Base-by-base conservation (phyloP, 2,329 filamentous ascomycete genomes). In the Metarhizium guizhouense region DNA sequence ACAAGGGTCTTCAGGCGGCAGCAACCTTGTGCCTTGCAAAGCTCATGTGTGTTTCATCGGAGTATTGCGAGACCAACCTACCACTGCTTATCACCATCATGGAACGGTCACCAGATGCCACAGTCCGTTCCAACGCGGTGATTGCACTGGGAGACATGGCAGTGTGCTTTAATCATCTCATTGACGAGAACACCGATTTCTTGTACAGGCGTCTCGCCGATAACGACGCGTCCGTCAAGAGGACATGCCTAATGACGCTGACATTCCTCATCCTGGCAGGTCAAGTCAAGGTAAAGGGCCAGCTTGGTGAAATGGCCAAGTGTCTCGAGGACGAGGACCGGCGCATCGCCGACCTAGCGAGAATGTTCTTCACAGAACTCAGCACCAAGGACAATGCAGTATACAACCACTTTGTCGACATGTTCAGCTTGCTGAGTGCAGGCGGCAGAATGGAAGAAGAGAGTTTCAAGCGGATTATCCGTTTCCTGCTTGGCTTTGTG, bases 341-440 rank as follows among this genome's bases (percentile, higher is more conserved):
- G 72, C 84, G 89, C 59, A 96, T 97, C 60, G 89, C 92, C 0
- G 94, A 99, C 67, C 81, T 99, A 66, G 90, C 91, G 14, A 82
- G 90, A 57, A 97, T 97, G 93, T 99, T 99, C 82, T 99, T 99
- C 72, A 93, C 90, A 0, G 94, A 99, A 72, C 81, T 99, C 55
- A 91, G 92, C 59, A 96, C 91, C 63, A 99, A 99, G 76, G 94
- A 99, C 70, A 99, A 99, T 67, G 94, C 94, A 2, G 90, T 99
- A 2, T 99, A 99, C 72, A 99, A 99, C 70, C 93, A 99, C 74
- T 99, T 99, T 72, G 91, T 99, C 32, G 94, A 99, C 68, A 97
- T 99, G 90, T 99, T 99, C 72, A 93, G 88, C 67, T 75, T 97
- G 61, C 77, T 99, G 50, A 94, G 89, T 56, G 88, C 91, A 0